A percentile compares a stretch with the other conserved stretches of the same genome.
phyloP scores from a whole-genome alignment of 2,329 filamentous ascomycete species.

The Penicillium verrucosum region DNA sequence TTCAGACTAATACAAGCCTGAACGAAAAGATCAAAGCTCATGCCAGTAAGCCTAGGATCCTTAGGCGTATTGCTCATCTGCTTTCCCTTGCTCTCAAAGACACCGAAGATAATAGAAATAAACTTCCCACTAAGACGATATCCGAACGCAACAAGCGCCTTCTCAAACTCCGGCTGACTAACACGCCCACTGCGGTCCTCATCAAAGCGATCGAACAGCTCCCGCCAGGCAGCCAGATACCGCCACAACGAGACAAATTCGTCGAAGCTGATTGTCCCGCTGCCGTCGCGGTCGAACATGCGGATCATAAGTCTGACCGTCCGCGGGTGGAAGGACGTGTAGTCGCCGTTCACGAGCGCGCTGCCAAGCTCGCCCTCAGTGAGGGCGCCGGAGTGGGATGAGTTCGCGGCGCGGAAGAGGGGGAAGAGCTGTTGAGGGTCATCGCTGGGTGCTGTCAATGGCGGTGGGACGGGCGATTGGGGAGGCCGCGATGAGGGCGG shows the following conservation, averaged over 20 bases:
- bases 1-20: constrained; percentile 96
- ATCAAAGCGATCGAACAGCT: constrained; percentile 93
- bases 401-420: constrained; percentile 88
- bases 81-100: constrained; percentile 67
- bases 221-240: constrained; percentile 90
- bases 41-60: constrained; percentile 51
- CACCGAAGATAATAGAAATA: constrained; percentile 77
- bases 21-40: constrained; percentile 95
- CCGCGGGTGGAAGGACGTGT: constrained; percentile 85
- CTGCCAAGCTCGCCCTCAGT: constrained; percentile 82
- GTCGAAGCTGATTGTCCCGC: constrained; percentile 84
- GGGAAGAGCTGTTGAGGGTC: constrained; percentile 65
- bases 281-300: constrained; percentile 95
- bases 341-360: constrained; percentile 94
- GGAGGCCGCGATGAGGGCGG: constrained; percentile 61
- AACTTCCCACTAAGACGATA: constrained; percentile 85
- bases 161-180: constrained; percentile 78
- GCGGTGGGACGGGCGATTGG: constrained; percentile 59
- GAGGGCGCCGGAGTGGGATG: constrained; percentile 69
- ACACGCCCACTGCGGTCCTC: constrained; percentile 83
- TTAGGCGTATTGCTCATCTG: constrained; percentile 37
- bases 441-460: constrained; percentile 49
- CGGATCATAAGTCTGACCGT: constrained; percentile 99
- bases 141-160: constrained; percentile 87
- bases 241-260: constrained; percentile 97